Percentiles rank a stretch among this genome's conserved stretches.
These are phyloP conservation scores for Chrysoporthe deuterocubensis DNA, from an alignment of 2,329 filamentous ascomycete genomes.

Conservation along the genomic window DNA sequence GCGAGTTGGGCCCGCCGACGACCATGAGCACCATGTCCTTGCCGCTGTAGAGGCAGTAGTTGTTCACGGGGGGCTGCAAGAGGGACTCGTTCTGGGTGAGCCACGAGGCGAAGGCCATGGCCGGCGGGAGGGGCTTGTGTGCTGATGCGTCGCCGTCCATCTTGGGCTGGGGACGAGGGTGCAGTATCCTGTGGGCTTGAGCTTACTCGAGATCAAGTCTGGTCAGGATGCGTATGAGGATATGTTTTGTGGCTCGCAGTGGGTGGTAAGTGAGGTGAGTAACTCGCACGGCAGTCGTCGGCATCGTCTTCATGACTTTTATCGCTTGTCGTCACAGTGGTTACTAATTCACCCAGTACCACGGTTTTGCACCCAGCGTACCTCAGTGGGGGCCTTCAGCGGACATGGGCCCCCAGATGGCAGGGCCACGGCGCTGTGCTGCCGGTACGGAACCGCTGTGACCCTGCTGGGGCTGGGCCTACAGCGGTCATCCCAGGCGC, in stretches of 20 bases:
- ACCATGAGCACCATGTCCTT: slow-evolving; percentile 33
- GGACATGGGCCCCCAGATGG: too few species aligned
- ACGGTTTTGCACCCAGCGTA: not conserved
- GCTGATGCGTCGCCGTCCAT: slow-evolving; percentile 20
- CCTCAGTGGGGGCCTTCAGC: not conserved
- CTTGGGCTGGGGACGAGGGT: not conserved
- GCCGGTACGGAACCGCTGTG: too few species aligned
- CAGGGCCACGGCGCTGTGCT: too few species aligned
- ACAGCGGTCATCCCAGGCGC: too few species aligned
- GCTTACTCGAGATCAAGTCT: too few species aligned
- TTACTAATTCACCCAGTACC: too few species aligned
- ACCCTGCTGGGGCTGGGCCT: too few species aligned
- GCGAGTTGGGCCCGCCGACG: slow-evolving; percentile 32
- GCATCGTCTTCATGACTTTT: slow-evolving; percentile 1
- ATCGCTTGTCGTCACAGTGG: not conserved
- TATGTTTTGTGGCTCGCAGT: not conserved
- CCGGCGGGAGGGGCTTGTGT: slow-evolving; percentile 28
- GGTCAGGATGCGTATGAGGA: too few species aligned
- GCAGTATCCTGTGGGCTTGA: too few species aligned
- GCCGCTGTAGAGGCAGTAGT: slow-evolving; percentile 33
- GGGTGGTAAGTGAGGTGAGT: not conserved
- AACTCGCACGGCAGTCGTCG: slow-evolving; percentile 2
- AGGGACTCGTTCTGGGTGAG: slow-evolving; percentile 27
- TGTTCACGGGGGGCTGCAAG: slow-evolving; percentile 33
- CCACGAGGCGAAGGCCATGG: slow-evolving; percentile 33